Evolutionary conservation across 2,329 filamentous ascomycete species (phyloP).

Genomic region (Sarocladium strictum): DNA sequence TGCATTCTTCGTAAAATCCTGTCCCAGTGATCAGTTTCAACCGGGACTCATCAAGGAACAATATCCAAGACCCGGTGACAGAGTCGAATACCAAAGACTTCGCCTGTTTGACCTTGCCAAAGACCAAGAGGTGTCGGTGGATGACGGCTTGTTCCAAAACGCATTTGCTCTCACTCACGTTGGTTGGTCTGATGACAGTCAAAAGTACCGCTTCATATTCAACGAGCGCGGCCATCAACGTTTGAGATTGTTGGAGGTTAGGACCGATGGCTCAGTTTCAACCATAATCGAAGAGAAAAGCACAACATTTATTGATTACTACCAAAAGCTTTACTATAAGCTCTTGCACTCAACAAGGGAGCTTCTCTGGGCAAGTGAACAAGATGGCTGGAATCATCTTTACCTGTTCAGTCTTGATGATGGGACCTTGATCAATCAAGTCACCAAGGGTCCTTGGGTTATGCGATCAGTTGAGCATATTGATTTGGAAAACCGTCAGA

Average conservation of each 20-base stretch:
- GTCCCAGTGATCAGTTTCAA: constrained; percentile 20
- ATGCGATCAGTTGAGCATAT: constrained; percentile 17
- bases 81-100: constrained; percentile 17
- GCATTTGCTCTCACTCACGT: constrained; percentile 17
- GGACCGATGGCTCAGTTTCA: constrained; percentile 13
- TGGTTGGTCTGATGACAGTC: constrained; percentile 17
- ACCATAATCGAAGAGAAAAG: constrained; percentile 19
- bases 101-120: constrained; percentile 19
- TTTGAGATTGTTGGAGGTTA: constrained; percentile 17
- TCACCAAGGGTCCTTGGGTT: constrained; percentile 22
- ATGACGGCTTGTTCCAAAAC: constrained; percentile 18
- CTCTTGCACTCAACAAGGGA: not conserved
- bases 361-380: constrained; percentile 23
- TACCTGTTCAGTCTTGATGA: constrained; percentile 17
- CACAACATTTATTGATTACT: constrained; percentile 20
- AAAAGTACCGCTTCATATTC: constrained; percentile 21
- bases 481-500: constrained; percentile 14
- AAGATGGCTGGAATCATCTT: constrained; percentile 22
- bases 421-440: constrained; percentile 14
- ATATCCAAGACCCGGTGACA: constrained; percentile 23
- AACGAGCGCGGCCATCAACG: constrained; percentile 23
- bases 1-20: constrained; percentile 19
- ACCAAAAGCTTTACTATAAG: constrained; percentile 4
- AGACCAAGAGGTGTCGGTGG: constrained; percentile 15
- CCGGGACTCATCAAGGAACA: constrained; percentile 18